Evolutionary conservation across 352 stramenopile genomes (phyloP).

Genomic region (Phytophthora kernoviae): DNA sequence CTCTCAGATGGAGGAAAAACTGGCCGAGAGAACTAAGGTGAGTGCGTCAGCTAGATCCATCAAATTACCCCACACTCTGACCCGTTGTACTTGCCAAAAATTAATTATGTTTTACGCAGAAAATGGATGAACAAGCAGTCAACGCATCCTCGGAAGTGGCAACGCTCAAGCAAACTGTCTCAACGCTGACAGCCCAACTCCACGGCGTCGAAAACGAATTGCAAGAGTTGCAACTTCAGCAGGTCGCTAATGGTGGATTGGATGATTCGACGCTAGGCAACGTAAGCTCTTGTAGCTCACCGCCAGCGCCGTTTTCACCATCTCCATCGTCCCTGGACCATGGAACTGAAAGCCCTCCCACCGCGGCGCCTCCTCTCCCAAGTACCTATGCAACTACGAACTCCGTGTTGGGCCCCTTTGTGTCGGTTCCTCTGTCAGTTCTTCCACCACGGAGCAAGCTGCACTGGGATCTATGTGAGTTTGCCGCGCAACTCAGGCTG

Average conservation of each 20-base stretch:
- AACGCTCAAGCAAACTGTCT: conserved; percentile 51
- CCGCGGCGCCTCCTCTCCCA: conserved; percentile 31
- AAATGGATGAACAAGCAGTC: conserved; percentile 38
- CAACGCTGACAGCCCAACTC: conserved; percentile 46
- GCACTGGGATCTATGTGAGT: conserved; percentile 90
- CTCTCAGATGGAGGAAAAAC: conserved; percentile 41
- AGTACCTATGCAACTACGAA: conserved; percentile 52
- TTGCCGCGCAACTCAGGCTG: conserved; percentile 79
- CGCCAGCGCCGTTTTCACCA: conserved; percentile 40
- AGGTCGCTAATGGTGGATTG: conserved; percentile 21
- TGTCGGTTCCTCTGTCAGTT: conserved; percentile 84
- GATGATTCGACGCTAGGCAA: conserved; percentile 32
- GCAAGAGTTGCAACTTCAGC: conserved; percentile 45
- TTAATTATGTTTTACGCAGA: conserved; percentile 33
- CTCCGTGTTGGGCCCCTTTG: conserved; percentile 74
- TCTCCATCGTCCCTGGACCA: conserved; percentile 36
- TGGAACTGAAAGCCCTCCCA: conserved; percentile 25
- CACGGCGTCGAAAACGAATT: conserved; percentile 48
- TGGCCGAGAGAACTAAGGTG: conserved; percentile 56
- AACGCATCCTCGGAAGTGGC: conserved; percentile 41
- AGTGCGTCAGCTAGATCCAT: neutral
- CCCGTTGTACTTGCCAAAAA: neutral
- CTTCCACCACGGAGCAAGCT: conserved; percentile 85
- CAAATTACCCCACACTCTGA: neutral
- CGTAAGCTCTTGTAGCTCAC: conserved; percentile 32